Evolutionary conservation across 1,284 basidiomycete species (phyloP).

Genomic region (Irpex sp.): DNA sequence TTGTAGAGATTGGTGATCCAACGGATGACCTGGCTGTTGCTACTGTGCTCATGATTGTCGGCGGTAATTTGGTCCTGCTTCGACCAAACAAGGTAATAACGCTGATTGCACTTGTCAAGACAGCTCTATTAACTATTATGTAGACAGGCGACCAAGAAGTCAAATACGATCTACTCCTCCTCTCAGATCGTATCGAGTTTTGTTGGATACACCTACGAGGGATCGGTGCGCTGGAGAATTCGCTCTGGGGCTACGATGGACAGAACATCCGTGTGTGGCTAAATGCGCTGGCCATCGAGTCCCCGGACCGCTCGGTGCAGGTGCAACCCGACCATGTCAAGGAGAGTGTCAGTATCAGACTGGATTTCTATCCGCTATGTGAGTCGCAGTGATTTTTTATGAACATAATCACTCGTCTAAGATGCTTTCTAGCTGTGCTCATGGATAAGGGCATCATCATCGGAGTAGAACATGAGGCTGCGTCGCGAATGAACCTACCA

Average conservation of each 20-base stretch:
- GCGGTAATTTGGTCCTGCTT: conserved; percentile 86
- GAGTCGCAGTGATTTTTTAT: conserved; percentile 30
- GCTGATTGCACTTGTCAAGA: background rate
- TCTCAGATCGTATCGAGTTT: conserved; percentile 93
- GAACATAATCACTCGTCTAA: background rate
- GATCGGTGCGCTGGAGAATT: conserved; percentile 91
- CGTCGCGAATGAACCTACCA: conserved; percentile 71
- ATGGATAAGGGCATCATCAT: conserved; percentile 99
- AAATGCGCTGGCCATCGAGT: conserved; percentile 88
- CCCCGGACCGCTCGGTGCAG: conserved; percentile 34
- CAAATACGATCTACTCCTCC: conserved; percentile 96
- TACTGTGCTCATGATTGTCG: conserved; percentile 94
- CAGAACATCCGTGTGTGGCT: conserved; percentile 89
- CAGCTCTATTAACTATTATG: background rate
- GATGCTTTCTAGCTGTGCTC: conserved; percentile 64
- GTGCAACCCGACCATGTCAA: conserved; percentile 63
- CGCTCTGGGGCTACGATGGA: conserved; percentile 96
- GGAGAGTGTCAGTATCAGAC: conserved; percentile 85
- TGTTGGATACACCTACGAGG: conserved; percentile 98
- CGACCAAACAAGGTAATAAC: conserved; percentile 68
- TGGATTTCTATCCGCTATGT: conserved; percentile 97
- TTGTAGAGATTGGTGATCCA: conserved; percentile 85
- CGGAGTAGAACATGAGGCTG: conserved; percentile 87
- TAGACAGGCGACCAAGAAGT: conserved; percentile 85
- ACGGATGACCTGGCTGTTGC: conserved; percentile 90